Evolutionary conservation across 371 early-diverging fungal species (phyloP).

Genomic region (Haplosporangium sp.): DNA sequence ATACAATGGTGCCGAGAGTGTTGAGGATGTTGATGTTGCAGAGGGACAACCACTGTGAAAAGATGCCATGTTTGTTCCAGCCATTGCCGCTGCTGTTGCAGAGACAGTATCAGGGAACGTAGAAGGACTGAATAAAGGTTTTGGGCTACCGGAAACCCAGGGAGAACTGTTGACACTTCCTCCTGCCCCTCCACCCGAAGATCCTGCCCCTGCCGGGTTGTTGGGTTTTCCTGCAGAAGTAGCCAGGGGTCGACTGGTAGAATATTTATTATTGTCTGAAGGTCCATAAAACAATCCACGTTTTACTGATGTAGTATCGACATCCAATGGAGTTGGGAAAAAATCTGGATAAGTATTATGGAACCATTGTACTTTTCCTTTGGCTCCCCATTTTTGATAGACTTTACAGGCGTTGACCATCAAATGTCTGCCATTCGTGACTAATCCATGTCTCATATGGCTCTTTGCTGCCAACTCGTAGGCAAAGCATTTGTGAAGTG

Average conservation of each 20-base stretch:
- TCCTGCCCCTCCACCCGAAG: conserved; percentile 5
- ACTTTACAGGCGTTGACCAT: conserved; percentile 35
- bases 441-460: conserved; percentile 36
- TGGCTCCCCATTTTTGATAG: conserved; percentile 46
- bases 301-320: conserved; percentile 6
- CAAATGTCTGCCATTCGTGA: conserved; percentile 32
- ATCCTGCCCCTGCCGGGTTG: conserved; percentile 3
- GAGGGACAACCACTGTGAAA: conserved; percentile 17
- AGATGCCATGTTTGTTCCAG: conserved; percentile 16
- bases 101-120: conserved; percentile 26
- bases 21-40: conserved; percentile 9
- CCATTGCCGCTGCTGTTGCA: conserved; percentile 35
- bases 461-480: conserved; percentile 43
- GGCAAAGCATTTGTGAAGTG: conserved; percentile 34
- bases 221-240: neutral
- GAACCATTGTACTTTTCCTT: conserved; percentile 38
- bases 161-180: conserved; percentile 23
- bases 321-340: conserved; percentile 22
- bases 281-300: conserved; percentile 34
- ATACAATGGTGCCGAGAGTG: conserved; percentile 15
- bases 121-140: conserved; percentile 34
- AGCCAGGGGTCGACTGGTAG: neutral
- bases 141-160: conserved; percentile 40
- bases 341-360: conserved; percentile 31
- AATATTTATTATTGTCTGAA: neutral